Base-by-base conservation (phyloP, 2,329 filamentous ascomycete species). In the Aspergillus jensenii region DNA sequence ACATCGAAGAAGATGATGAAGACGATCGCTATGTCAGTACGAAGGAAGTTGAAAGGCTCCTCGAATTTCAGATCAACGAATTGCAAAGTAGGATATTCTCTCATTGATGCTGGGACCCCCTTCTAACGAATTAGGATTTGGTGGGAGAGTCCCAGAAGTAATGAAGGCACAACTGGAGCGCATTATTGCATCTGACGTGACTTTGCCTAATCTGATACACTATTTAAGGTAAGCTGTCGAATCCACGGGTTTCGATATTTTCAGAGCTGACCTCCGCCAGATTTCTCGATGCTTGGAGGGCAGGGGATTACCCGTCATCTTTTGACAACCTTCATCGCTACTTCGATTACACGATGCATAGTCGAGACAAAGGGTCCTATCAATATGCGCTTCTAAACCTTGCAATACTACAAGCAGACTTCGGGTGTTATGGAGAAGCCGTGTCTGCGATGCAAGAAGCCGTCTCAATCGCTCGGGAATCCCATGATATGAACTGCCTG, bases 271-370 rank as follows among this genome's bases (percentile, higher is more conserved):
- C 55, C 53, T 53, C 12, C 35, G 12, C 60, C 21, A 91, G 88
- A 65, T 98, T 96, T 69, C 86, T 97, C 14, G 93, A 99, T 72
- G 86, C 92, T 0, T 98, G 93, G 93, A 86, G 89, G 71, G 87
- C 91, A 3, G 93, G 93, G 4, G 92, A 98, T 74, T 96, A 93
- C 68, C 87, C 90, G 12, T 91, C 90, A 1, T 90, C 95, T 0
- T 95, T 97, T 70, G 93, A 99, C 68, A 88, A 88, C 64, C 81
- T 99, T 19, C 93, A 98, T 73, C 88, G 91, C 52, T 99, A 97
- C 74, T 99, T 97, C 68, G 95, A 99, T 73, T 97, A 96, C 74
- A 95, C 93, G 1, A 92, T 96, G 86, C 90, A 95, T 67, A 90
- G 87, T 64, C 81, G 87, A 59, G 90, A 96, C 67, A 87, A 90